These are phyloP conservation scores for Lathyrus oleraceus DNA, from an alignment of 306 rosid species.

Conservation along the genomic window DNA sequence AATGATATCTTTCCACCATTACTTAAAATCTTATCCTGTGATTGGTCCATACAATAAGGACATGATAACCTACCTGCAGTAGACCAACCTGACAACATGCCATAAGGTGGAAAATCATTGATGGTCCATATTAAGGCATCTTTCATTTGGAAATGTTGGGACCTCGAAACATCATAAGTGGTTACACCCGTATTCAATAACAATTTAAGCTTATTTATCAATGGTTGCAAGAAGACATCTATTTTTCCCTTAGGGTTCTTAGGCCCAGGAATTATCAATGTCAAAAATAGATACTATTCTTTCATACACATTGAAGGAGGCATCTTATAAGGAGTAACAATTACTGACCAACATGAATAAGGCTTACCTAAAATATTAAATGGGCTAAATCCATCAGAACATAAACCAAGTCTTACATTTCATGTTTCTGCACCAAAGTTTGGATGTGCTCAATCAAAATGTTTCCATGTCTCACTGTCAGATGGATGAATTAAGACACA, in stretches of 20 bases:
- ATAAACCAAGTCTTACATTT: constrained; percentile 4
- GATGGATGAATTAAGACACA: not conserved
- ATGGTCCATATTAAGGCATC: not conserved
- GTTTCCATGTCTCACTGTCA: not conserved
- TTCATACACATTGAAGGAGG: constrained; percentile 12
- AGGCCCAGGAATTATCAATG: not conserved
- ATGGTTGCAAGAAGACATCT: constrained; percentile 5
- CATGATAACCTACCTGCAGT: not conserved
- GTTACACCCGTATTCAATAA: not conserved
- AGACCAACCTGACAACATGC: not conserved
- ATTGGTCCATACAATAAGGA: not conserved
- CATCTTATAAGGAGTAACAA: constrained; percentile 11
- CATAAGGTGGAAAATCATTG: constrained; percentile 5
- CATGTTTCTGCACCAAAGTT: not conserved
- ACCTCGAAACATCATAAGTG: not conserved
- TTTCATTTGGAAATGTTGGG: constrained; percentile 1
- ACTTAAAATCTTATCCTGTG: not conserved
- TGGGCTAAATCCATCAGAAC: not conserved
- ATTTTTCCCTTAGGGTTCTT: not conserved
- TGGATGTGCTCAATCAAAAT: not conserved
- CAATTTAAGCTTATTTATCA: not conserved
- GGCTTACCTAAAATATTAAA: not conserved
- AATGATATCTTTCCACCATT: not conserved
- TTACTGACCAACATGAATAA: constrained; percentile 7
- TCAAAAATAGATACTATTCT: not conserved